Percentiles rank a stretch among this genome's conserved stretches.
phyloP scores from a whole-genome alignment of 345 rosid species.

The Pistacia vera region DNA sequence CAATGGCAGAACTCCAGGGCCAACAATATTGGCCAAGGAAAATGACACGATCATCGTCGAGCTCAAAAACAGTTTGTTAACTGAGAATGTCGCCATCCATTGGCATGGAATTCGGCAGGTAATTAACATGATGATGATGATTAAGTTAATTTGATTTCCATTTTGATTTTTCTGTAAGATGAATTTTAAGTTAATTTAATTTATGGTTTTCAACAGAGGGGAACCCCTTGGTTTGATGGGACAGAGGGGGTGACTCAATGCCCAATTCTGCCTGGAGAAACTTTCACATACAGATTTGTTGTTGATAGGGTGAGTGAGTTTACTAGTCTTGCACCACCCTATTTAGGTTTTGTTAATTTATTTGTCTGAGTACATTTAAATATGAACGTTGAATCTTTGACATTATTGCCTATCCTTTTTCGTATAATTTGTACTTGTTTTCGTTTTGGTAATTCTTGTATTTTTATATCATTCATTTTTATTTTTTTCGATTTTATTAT shows the following conservation, averaged over 20 bases:
- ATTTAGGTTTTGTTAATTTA: too few species aligned
- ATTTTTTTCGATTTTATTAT: too few species aligned
- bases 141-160: too few species aligned
- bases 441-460: too few species aligned
- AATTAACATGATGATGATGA: not conserved
- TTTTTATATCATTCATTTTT: too few species aligned
- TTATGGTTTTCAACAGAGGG: conserved; percentile 37
- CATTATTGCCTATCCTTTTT: too few species aligned
- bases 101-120: conserved; percentile 86
- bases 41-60: conserved; percentile 73
- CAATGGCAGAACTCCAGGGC: conserved; percentile 70
- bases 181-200: too few species aligned
- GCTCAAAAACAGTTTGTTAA: conserved; percentile 60
- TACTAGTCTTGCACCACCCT: not conserved
- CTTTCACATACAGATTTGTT: conserved; percentile 58
- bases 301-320: conserved; percentile 63
- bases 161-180: not conserved
- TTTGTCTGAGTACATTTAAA: too few species aligned
- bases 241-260: conserved; percentile 77
- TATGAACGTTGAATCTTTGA: too few species aligned
- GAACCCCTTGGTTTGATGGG: conserved; percentile 76
- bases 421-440: too few species aligned
- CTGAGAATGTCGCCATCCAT: conserved; percentile 48
- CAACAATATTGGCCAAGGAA: conserved; percentile 54
- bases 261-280: conserved; percentile 70